Conservation (phyloP, 73 alveolate genomes). For the Paramecium caudatum region DNA sequence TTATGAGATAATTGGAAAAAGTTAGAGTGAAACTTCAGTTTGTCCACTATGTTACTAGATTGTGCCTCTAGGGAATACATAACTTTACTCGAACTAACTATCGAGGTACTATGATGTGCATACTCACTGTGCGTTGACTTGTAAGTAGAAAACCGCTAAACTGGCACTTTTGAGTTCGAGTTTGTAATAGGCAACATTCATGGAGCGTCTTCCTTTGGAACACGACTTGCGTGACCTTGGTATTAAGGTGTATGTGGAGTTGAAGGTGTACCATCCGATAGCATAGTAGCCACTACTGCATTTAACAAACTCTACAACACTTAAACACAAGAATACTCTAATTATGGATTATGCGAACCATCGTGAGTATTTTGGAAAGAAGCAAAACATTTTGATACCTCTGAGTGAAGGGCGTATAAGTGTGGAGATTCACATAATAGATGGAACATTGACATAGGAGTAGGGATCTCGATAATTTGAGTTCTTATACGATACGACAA, state of each 20-base stretch:
- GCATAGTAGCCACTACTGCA: neutral
- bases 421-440: neutral
- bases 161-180: neutral
- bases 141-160: conserved; percentile 25
- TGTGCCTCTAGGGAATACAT: neutral
- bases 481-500: conserved; percentile 17
- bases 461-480: neutral
- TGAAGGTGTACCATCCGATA: conserved; percentile 14
- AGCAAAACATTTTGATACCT: neutral
- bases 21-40: conserved; percentile 52
- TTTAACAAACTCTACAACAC: neutral
- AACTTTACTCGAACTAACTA: conserved; percentile 24
- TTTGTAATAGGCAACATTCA: neutral
- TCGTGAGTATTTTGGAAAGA: neutral
- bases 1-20: conserved; percentile 51
- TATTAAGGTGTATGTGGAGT: conserved; percentile 28
- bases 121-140: neutral
- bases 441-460: neutral
- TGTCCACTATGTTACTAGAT: conserved; percentile 54
- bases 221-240: neutral
- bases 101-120: conserved; percentile 35
- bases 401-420: neutral
- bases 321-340: conserved; percentile 3
- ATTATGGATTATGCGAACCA: neutral
- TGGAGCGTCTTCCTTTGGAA: neutral